These are phyloP conservation scores for Cystobasidium slooffiae DNA, from an alignment of 1,284 basidiomycete species.

Conservation along the genomic window DNA sequence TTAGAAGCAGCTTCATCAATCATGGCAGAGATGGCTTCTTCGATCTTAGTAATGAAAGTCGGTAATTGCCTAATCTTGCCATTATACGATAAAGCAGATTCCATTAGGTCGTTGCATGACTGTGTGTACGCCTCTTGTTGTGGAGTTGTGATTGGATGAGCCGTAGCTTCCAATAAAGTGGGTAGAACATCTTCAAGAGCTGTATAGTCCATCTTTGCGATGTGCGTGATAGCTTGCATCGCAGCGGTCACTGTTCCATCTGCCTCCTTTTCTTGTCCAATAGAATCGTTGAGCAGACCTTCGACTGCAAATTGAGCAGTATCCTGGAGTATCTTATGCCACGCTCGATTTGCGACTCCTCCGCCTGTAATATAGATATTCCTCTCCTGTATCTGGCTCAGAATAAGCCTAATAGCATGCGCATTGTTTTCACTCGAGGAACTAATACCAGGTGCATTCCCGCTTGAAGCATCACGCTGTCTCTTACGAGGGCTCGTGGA, in stretches of 20 bases:
- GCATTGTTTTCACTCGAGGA: neutral
- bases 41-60: neutral
- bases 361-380: constrained; percentile 35
- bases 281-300: neutral
- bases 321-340: constrained; percentile 24
- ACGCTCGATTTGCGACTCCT: constrained; percentile 25
- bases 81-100: constrained; percentile 16
- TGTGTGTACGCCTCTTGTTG: neutral
- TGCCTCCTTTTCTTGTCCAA: neutral
- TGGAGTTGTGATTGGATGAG: neutral
- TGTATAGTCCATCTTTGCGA: constrained; percentile 29
- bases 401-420: neutral
- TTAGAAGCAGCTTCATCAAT: neutral
- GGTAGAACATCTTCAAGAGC: constrained; percentile 8
- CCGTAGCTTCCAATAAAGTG: neutral
- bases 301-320: neutral
- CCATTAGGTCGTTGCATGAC: constrained; percentile 12
- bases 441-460: neutral
- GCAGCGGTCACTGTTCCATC: neutral
- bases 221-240: constrained; percentile 8
- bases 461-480: neutral
- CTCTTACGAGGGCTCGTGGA: constrained; percentile 12
- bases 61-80: constrained; percentile 35
- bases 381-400: constrained; percentile 13
- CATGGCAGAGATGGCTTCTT: neutral